These are phyloP conservation scores for Gyromitra esculenta DNA, from an alignment of 2,329 filamentous ascomycete genomes.

Conservation along the genomic window DNA sequence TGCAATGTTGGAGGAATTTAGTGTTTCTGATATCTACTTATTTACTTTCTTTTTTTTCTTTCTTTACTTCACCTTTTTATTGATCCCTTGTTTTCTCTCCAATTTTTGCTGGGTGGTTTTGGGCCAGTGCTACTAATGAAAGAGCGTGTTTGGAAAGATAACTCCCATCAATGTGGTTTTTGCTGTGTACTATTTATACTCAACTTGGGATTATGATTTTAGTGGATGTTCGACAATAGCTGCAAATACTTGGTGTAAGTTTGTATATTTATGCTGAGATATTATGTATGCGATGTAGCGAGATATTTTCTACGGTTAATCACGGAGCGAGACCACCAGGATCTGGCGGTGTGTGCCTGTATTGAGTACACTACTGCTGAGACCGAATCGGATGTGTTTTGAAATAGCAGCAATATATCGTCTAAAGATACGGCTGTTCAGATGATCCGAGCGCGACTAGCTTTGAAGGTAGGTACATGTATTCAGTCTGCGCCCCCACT, in stretches of 20 bases:
- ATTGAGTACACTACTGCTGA: too few relatives aligned
- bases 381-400: too few relatives aligned
- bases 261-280: too few relatives aligned
- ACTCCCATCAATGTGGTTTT: neutral
- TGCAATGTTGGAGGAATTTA: constrained; percentile 16
- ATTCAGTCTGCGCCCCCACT: constrained; percentile 7
- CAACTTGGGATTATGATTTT: neutral
- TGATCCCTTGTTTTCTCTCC: neutral
- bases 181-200: neutral
- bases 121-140: constrained; percentile 37
- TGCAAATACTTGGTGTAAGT: too few relatives aligned
- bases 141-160: neutral
- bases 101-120: constrained; percentile 17
- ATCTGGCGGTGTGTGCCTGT: too few relatives aligned
- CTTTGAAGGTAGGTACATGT: neutral
- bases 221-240: too few relatives aligned
- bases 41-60: constrained; percentile 2
- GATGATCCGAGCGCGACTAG: neutral
- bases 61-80: constrained; percentile 3
- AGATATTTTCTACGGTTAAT: too few relatives aligned
- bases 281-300: too few relatives aligned
- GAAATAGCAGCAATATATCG: too few relatives aligned
- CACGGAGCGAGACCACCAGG: too few relatives aligned
- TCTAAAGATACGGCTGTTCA: neutral
- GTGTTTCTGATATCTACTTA: neutral